Evolutionary conservation across 352 stramenopile species (phyloP), one percentile per base, ranked within the genome.

Genomic region (Aphanomyces stellatus): DNA sequence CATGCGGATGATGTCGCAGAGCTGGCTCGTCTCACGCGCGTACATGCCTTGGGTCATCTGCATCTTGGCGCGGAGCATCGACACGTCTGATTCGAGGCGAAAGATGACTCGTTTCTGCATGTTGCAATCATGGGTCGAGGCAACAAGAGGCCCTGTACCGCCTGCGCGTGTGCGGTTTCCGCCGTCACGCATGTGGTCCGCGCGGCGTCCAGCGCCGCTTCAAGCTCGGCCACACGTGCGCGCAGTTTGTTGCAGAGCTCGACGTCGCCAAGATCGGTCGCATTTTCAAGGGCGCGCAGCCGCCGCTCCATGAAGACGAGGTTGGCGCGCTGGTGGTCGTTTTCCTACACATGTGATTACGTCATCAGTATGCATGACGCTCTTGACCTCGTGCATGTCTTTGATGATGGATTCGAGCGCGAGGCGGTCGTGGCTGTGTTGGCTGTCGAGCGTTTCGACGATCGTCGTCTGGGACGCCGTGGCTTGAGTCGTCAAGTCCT

Each of bases 11-110:
- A 87, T 48, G 0, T 71, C 70, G 40, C 79, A 71, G 2, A 90
- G 73, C 51, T 88, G 81, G 60, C 76, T 80, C 60, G 76, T 87
- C 67, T 90, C 81, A 37, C 86, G 87, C 3, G 86, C 74, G 35
- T 90, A 76, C 81, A 90, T 90, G 6, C 79, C 77, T 24, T 73
- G 72, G 3, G 81, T 90, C 61, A 90, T 65, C 1, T 69, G 53
- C 15, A 87, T 65, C 7, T 75, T 64, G 31, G 55, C 55, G 6
- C n/a, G 24, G 25, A 43, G 37, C 1, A 46, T 25, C 33, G n/a
- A 10, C 25, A 31, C 33, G 11, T 64, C 55, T 25, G 55, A 64
- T 24, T 64, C 55, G 34, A 64, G 35, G 55, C 37, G 55, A 4
- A 4, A 13, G 13, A 64, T 64, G 19, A 17, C 24, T 10, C 55